Conservation (phyloP, 768 basidiomycete genomes). For the Tephrocybe sp. region DNA sequence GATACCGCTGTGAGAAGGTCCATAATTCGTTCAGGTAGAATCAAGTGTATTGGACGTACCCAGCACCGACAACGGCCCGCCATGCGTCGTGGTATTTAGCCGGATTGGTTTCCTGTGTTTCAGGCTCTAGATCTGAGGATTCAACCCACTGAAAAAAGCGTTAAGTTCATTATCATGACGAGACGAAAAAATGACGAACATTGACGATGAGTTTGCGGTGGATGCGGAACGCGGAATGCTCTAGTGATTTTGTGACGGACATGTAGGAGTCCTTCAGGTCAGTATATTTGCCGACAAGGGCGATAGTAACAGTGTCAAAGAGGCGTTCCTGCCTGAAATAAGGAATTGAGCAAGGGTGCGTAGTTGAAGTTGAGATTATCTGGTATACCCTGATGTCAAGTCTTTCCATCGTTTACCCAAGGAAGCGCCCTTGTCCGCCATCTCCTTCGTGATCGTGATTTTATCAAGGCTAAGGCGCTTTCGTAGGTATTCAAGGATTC, state of each 20-base stretch:
- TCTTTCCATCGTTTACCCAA: slow-evolving; percentile 80
- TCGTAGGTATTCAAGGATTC: slow-evolving; percentile 81
- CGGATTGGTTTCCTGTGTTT: slow-evolving; percentile 74
- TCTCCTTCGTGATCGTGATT: slow-evolving; percentile 51
- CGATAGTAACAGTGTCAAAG: slow-evolving; percentile 86
- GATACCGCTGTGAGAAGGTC: slow-evolving; percentile 63
- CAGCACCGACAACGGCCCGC: slow-evolving; percentile 86
- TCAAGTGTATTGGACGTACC: slow-evolving; percentile 45
- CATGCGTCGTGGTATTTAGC: slow-evolving; percentile 95
- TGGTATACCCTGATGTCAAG: slow-evolving; percentile 71
- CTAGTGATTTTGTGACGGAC: slow-evolving; percentile 94
- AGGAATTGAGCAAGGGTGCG: slow-evolving; percentile 1
- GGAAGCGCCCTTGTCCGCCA: slow-evolving; percentile 57
- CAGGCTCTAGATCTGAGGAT: slow-evolving; percentile 84
- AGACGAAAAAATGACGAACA: slow-evolving; percentile 40
- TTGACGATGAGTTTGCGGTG: slow-evolving; percentile 79
- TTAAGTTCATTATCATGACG: not conserved
- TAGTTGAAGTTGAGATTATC: not conserved
- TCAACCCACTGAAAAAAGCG: slow-evolving; percentile 81
- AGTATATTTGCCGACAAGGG: slow-evolving; percentile 96
- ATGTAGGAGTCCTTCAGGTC: slow-evolving; percentile 97
- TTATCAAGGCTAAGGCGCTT: slow-evolving; percentile 74
- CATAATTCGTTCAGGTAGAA: slow-evolving; percentile 5
- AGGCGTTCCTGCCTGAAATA: slow-evolving; percentile 81
- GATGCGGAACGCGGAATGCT: slow-evolving; percentile 94